These are phyloP conservation scores for Erythrophleum fordii DNA, from an alignment of 306 rosid species.

Conservation along the genomic window DNA sequence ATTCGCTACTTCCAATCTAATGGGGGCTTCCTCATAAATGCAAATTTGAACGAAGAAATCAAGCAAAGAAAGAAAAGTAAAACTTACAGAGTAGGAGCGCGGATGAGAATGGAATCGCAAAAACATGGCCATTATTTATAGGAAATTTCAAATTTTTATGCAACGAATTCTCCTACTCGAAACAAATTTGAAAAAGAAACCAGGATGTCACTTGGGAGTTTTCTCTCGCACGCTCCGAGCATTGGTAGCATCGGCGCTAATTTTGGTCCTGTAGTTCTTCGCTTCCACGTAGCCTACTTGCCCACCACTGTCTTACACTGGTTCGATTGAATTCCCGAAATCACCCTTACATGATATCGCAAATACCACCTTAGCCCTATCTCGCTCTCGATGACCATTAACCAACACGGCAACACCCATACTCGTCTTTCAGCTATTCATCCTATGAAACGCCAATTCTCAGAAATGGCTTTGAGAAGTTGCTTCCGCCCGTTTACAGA, in stretches of 20 bases:
- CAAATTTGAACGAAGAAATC: neutral
- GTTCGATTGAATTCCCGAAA: constrained; percentile 5
- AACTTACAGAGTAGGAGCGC: constrained; percentile 44
- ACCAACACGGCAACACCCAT: neutral
- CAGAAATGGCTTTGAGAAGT: constrained; percentile 36
- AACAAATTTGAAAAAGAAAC: neutral
- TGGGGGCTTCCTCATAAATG: neutral
- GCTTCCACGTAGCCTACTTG: constrained; percentile 28
- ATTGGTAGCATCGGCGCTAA: neutral
- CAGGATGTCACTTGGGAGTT: neutral
- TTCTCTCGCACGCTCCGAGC: neutral
- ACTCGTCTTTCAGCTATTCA: neutral
- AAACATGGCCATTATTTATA: constrained; percentile 37
- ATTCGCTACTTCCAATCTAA: neutral
- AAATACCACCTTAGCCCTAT: neutral
- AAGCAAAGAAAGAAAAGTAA: neutral
- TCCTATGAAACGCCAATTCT: neutral
- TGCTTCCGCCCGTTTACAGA: constrained; percentile 7
- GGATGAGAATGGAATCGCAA: constrained; percentile 39
- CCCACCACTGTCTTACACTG: neutral
- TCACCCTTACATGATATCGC: neutral
- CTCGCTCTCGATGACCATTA: constrained; percentile 34
- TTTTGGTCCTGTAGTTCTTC: neutral
- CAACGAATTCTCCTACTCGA: neutral
- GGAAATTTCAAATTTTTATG: neutral